These are phyloP conservation scores for Beauveria scarabaeidicola DNA, from an alignment of 2,329 filamentous ascomycete genomes.

Conservation along the genomic window DNA sequence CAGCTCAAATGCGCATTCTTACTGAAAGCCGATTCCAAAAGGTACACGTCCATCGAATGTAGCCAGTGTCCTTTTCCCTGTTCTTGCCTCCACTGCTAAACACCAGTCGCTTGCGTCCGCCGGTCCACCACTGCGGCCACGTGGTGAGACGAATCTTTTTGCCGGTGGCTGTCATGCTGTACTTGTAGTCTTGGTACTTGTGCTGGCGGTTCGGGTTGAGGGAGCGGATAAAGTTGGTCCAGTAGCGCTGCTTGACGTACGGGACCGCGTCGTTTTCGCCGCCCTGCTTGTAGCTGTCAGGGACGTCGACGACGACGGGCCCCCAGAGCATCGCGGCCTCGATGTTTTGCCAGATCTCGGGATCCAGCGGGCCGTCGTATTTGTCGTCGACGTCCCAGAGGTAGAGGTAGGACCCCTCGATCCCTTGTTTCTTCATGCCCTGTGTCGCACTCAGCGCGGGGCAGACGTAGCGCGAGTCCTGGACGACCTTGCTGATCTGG, in stretches of 20 bases:
- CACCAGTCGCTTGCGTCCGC: background rate
- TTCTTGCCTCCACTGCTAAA: background rate
- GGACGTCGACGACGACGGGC: conserved; percentile 37
- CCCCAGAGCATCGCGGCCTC: conserved; percentile 63
- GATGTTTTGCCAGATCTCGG: conserved; percentile 58
- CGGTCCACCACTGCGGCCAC: background rate
- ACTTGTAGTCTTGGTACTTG: background rate
- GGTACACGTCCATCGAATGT: background rate
- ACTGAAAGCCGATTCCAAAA: background rate
- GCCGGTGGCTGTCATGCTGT: background rate
- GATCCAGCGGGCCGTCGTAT: conserved; percentile 38
- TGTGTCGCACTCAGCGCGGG: conserved; percentile 24
- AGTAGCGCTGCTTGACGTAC: conserved; percentile 59
- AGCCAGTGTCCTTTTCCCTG: background rate
- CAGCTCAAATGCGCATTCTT: background rate
- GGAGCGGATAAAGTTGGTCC: conserved; percentile 62
- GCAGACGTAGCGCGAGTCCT: conserved; percentile 29
- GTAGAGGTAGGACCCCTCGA: conserved; percentile 54
- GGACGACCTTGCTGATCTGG: conserved; percentile 28
- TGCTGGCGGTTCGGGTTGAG: conserved; percentile 52
- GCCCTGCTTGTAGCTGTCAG: conserved; percentile 45
- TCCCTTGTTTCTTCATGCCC: conserved; percentile 22
- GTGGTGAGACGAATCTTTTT: background rate
- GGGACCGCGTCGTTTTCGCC: conserved; percentile 49
- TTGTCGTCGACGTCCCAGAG: conserved; percentile 60